Conservation (phyloP, 768 basidiomycete genomes). For the Podaxis rugospora region DNA sequence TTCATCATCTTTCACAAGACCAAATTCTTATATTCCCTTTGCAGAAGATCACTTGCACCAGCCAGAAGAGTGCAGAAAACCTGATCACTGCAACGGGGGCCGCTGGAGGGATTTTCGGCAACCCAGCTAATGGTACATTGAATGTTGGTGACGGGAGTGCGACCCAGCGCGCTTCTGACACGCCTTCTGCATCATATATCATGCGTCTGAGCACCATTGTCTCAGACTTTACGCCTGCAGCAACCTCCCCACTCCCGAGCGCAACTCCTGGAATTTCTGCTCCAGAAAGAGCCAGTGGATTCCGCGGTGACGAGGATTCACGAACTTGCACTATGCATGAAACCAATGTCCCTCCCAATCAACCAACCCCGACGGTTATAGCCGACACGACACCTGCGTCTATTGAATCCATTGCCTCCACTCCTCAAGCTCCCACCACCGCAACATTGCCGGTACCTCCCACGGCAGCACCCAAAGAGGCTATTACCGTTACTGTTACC, state of each 20-base stretch:
- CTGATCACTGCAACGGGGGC: conserved; percentile 45
- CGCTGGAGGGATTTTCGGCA: conserved; percentile 32
- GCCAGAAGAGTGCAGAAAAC: conserved; percentile 38
- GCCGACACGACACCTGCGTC: conserved; percentile 11
- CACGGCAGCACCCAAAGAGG: neutral
- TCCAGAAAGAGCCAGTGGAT: no score
- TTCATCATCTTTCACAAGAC: neutral
- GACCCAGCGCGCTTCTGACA: neutral
- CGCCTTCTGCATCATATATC: neutral
- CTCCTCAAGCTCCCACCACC: conserved; percentile 6
- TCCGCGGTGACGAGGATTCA: neutral
- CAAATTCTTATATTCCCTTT: neutral
- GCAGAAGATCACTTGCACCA: conserved; percentile 50
- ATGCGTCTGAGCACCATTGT: neutral
- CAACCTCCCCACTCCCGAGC: neutral
- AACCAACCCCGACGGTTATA: neutral
- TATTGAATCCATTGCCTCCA: conserved; percentile 6
- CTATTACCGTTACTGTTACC: conserved; percentile 33
- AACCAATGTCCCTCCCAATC: neutral
- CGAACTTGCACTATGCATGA: neutral
- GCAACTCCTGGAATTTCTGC: neutral
- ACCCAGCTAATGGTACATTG: conserved; percentile 5
- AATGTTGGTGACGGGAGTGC: neutral
- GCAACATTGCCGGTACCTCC: conserved; percentile 1
- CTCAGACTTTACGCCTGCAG: neutral